Evolutionary conservation across 2,329 filamentous ascomycete species (phyloP).

Genomic region (Chaetomiaceae sp.): DNA sequence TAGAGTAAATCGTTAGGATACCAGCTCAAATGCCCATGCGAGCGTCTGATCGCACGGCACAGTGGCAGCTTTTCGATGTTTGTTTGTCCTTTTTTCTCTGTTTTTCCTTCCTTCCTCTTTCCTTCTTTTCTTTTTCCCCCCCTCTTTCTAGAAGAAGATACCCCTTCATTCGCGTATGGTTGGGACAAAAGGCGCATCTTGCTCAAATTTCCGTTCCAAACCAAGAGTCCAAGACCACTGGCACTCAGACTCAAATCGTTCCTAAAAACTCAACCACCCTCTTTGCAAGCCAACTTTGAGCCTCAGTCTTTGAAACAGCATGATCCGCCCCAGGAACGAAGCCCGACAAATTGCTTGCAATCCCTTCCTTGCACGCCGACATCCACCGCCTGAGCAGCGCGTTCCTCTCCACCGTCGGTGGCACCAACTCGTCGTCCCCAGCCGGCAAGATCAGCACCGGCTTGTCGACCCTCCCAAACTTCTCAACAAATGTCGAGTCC

Average conservation of each 20-base stretch:
- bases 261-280: constrained; percentile 44
- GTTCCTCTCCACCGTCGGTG: constrained; percentile 53
- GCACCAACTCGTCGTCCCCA: constrained; percentile 61
- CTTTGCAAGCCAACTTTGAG: constrained; percentile 46
- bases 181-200: no score
- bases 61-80: no score
- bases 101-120: no score
- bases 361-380: constrained; percentile 35
- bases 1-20: no score
- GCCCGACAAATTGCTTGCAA: constrained; percentile 48
- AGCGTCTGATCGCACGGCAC: no score
- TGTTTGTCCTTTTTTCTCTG: no score
- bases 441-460: constrained; percentile 62
- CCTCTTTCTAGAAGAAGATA: no score
- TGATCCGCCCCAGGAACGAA: constrained; percentile 50
- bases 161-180: no score
- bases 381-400: constrained; percentile 55
- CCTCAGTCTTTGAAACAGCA: constrained; percentile 24
- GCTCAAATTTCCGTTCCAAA: no score
- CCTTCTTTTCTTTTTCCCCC: no score
- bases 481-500: constrained; percentile 49
- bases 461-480: constrained; percentile 60
- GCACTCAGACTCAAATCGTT: background rate
- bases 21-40: no score
- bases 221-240: no score